Conservation (phyloP, 2,329 filamentous ascomycete species). For the Epichloe gansuensis region DNA sequence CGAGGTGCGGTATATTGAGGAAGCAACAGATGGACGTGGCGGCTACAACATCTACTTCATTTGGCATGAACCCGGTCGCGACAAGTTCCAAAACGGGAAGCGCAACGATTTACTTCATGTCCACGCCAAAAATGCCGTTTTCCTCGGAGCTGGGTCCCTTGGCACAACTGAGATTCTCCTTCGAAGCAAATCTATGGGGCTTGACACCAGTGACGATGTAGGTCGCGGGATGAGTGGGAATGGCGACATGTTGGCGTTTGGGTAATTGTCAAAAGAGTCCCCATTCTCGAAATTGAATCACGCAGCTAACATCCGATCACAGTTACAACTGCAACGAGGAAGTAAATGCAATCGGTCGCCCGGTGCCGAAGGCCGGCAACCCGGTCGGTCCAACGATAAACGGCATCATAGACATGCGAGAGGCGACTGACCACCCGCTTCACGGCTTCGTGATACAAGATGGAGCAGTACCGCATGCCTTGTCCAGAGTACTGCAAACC, state of each 20-base stretch:
- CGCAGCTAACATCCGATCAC: neutral
- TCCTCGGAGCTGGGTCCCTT: conserved; percentile 51
- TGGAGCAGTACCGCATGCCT: conserved; percentile 44
- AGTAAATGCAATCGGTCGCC: conserved; percentile 42
- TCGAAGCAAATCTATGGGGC: conserved; percentile 43
- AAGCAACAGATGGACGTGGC: conserved; percentile 29
- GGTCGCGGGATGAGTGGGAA: conserved; percentile 53
- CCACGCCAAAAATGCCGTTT: conserved; percentile 49
- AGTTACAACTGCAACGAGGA: conserved; percentile 46
- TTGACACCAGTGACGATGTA: conserved; percentile 43
- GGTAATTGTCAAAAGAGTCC: conserved; percentile 19
- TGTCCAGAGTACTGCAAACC: conserved; percentile 41
- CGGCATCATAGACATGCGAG: conserved; percentile 46
- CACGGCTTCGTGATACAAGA: conserved; percentile 54
- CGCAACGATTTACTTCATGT: conserved; percentile 55
- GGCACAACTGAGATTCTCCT: conserved; percentile 55
- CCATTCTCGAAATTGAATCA: neutral
- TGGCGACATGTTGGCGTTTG: conserved; percentile 52
- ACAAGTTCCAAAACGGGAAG: conserved; percentile 35
- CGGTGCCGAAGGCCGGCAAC: conserved; percentile 5
- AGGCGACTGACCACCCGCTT: conserved; percentile 34
- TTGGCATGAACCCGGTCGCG: conserved; percentile 48
- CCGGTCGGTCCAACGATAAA: conserved; percentile 51
- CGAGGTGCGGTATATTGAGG: conserved; percentile 50
- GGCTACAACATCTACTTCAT: conserved; percentile 54